These are phyloP conservation scores for Suhomyces anneliseae DNA, from an alignment of 1,139 yeast species.

Conservation along the genomic window DNA sequence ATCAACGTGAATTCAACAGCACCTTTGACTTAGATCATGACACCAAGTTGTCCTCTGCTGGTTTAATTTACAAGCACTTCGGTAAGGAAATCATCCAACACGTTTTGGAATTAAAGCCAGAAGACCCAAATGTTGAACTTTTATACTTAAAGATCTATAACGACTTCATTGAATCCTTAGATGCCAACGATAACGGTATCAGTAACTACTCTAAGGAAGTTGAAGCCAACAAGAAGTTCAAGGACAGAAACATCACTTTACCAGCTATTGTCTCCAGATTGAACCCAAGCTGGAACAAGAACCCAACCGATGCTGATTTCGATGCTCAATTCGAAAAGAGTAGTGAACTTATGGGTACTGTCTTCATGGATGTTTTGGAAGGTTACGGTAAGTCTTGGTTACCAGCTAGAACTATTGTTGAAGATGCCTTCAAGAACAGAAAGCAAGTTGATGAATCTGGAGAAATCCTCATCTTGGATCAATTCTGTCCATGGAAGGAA, in stretches of 20 bases:
- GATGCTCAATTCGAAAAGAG: slow-evolving; percentile 72
- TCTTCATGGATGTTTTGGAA: slow-evolving; percentile 65
- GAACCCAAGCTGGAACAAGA: slow-evolving; percentile 83
- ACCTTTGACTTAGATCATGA: slow-evolving; percentile 35
- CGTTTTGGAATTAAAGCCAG: slow-evolving; percentile 32
- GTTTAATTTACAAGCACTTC: slow-evolving; percentile 87
- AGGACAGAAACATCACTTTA: slow-evolving; percentile 63
- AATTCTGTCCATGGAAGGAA: slow-evolving; percentile 93
- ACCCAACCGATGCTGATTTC: slow-evolving; percentile 61
- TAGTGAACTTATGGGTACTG: slow-evolving; percentile 77
- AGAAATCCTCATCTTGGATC: slow-evolving; percentile 66
- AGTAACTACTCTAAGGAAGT: slow-evolving; percentile 62
- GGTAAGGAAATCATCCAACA: slow-evolving; percentile 74
- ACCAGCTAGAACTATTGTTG: slow-evolving; percentile 82
- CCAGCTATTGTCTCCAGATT: slow-evolving; percentile 75
- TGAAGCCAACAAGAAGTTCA: slow-evolving; percentile 43
- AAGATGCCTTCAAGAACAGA: slow-evolving; percentile 61
- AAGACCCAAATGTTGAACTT: slow-evolving; percentile 50
- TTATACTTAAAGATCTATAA: slow-evolving; percentile 75
- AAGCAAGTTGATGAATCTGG: slow-evolving; percentile 61
- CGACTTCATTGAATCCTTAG: slow-evolving; percentile 82
- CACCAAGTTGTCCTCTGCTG: slow-evolving; percentile 92
- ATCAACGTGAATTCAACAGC: slow-evolving; percentile 66
- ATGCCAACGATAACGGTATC: slow-evolving; percentile 96
- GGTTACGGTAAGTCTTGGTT: slow-evolving; percentile 86